Evolutionary conservation across 2,329 filamentous ascomycete genomes (phyloP).

Genomic region (Fusarium agapanthi): DNA sequence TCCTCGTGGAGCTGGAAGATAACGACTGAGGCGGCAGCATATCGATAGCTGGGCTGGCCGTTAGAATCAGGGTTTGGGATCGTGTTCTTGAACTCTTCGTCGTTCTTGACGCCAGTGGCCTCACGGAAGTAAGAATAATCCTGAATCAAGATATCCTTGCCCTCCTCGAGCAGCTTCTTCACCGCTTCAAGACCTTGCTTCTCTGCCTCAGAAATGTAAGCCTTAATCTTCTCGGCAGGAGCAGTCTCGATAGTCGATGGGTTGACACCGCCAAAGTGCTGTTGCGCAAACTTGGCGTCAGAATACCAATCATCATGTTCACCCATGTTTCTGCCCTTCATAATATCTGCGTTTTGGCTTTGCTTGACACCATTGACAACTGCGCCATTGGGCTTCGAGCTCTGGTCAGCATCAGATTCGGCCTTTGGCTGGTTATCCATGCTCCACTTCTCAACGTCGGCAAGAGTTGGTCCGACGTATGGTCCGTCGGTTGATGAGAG

Average conservation of each 20-base stretch:
- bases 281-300: slow-evolving; percentile 23
- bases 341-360: slow-evolving; percentile 13
- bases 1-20: slow-evolving; percentile 26
- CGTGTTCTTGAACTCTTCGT: slow-evolving; percentile 3
- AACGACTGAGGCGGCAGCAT: slow-evolving; percentile 18
- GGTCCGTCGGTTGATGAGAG: neutral
- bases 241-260: slow-evolving; percentile 9
- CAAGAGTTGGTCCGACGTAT: slow-evolving; percentile 9
- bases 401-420: too few relatives aligned
- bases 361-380: neutral
- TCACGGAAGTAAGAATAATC: slow-evolving; percentile 30
- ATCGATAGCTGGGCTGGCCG: neutral
- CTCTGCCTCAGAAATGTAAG: slow-evolving; percentile 3
- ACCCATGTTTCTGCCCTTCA: slow-evolving; percentile 26
- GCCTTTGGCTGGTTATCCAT: neutral
- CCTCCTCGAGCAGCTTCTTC: slow-evolving; percentile 1
- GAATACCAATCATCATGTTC: slow-evolving; percentile 26
- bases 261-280: slow-evolving; percentile 26
- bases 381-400: neutral
- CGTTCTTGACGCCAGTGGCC: slow-evolving; percentile 10
- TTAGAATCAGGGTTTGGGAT: neutral
- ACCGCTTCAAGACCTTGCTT: slow-evolving; percentile 23
- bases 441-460: slow-evolving; percentile 12
- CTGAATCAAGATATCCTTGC: slow-evolving; percentile 24
- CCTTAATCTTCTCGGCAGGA: neutral